phyloP scores from a whole-genome alignment of 768 basidiomycete genomes.

The Lactarius evosmus region DNA sequence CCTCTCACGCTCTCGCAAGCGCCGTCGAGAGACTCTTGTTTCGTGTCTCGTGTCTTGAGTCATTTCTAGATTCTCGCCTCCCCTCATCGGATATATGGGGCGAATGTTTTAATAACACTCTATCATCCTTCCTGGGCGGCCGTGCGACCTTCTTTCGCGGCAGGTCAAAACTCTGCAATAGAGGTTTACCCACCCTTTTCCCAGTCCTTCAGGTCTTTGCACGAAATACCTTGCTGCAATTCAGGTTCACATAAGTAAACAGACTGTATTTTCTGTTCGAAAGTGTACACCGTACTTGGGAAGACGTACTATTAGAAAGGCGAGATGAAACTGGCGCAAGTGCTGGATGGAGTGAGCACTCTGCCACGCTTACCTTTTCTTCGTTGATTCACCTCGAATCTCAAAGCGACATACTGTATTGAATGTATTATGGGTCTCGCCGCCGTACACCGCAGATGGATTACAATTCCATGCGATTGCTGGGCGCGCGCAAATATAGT shows the following conservation, averaged over 20 bases:
- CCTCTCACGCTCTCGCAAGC: constrained; percentile 8
- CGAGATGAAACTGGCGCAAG: neutral
- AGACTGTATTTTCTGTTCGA: neutral
- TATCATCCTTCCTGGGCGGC: neutral
- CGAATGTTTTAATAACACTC: neutral
- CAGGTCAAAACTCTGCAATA: neutral
- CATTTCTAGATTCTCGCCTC: constrained; percentile 5
- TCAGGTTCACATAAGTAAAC: neutral
- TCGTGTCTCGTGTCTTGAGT: constrained; percentile 13
- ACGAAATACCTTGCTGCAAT: constrained; percentile 1
- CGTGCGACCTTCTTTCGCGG: neutral
- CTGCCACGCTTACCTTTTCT: neutral
- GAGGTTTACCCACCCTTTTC: neutral
- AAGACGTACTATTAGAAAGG: neutral
- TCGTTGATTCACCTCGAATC: neutral
- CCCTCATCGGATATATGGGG: constrained; percentile 6
- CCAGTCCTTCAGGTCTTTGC: neutral
- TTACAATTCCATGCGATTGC: too few relatives aligned
- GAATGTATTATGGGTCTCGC: too few relatives aligned
- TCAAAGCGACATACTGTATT: too few relatives aligned
- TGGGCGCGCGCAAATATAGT: too few relatives aligned
- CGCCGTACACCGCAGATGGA: too few relatives aligned
- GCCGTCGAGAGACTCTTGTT: constrained; percentile 8
- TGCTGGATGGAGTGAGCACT: neutral
- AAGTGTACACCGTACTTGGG: neutral